Base-by-base conservation (phyloP, 1,284 basidiomycete genomes). In the Trametes pubescens region DNA sequence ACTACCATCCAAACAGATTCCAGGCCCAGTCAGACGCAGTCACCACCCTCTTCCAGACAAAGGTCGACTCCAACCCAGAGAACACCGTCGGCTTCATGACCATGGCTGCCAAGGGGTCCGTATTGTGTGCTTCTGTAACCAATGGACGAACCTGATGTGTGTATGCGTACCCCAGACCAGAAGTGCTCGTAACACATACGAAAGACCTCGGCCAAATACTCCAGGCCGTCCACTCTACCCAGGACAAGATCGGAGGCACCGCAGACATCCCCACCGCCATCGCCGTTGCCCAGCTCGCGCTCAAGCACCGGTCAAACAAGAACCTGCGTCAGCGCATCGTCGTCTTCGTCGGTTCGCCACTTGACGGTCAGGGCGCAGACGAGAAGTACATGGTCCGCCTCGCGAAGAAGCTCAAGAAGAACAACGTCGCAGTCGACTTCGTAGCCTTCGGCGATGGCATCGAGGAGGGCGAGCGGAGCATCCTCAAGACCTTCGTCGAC, bases 231-330 rank as follows among this genome's bases (percentile, higher is more conserved):
- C 93, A 96, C 80, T 77, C 81, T 10, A 85, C 89, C 37, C 83
- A 88, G 49, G 79, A 82, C 52, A 88, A 86, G 74, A 88, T 98
- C 66, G 89, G 90, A 48, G 96, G 96, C 32, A 80, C 83, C 62
- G 88, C 91, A 70, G 94, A 96, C 77, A 87, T 99, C 58, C 86
- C 89, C 8, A 99, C 96, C 2, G 91, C 94, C 10, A 91, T 99
- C 73, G 92, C 94, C 68, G 90, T 99, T 52, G 96, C 97, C 0
- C 95, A 96, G 75, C 90, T 99, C 51, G 96, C 98, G 0, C 85
- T 99, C 65, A 99, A 99, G 79, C 97, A 99, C 77, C 85, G 98
- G 64, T 95, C 97, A 80, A 98, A 99, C 85, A 99, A 99, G 87
- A 98, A 96, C 74, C 91, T 98, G 57, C 90, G 96, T 32, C 97